Base-by-base conservation (phyloP, 805 yeast genomes). In the Kodamaea laetipori region DNA sequence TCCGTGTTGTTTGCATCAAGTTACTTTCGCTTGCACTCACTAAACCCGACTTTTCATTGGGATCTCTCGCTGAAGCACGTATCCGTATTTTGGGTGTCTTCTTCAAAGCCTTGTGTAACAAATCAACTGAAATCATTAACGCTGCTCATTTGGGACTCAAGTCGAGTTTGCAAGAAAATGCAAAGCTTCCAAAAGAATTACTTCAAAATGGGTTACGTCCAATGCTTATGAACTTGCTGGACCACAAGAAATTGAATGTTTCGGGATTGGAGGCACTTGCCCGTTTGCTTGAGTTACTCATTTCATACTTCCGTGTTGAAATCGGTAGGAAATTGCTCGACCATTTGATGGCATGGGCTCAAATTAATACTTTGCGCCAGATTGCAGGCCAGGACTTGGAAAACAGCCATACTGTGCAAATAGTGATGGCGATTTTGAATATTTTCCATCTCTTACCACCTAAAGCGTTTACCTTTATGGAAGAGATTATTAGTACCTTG, bases 131-230 rank as follows among this genome's bases (percentile, higher is more conserved):
- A 49, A 90, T 90, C 13, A 90, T 94, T 43, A 88, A 89, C 58
- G 97, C 98, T 3, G 96, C 99, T 1, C 92, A 90, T 56, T 79
- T 80, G 36, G 99, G 97, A 1, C 70, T 94, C 50, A 84, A 86
- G 51, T 78, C 84, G 11, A 95, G 92, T 17, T 71, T 94, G 17
- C 80, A 90, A 7, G 95, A 86, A 55, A 89, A 89, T 57, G 82
- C 89, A 12, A 89, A 89, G 52, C 71, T 95, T 33, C 99, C 99
- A 1, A 90, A 90, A 56, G 99, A 94, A 52, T 68, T 95, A 26
- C 69, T 94, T n/a, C 99, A 95, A 63, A 89, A 84, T 60, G 98
- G 99, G 0, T 71, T 94, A 40, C 80, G 96, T 48, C 99, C 99
- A 1, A 90, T 94, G 86, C 67, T 94, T 49, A 87, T 92, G 90